phyloP scores from a whole-genome alignment of 805 yeast genomes.

The Metschnikowia bowlesiae region DNA sequence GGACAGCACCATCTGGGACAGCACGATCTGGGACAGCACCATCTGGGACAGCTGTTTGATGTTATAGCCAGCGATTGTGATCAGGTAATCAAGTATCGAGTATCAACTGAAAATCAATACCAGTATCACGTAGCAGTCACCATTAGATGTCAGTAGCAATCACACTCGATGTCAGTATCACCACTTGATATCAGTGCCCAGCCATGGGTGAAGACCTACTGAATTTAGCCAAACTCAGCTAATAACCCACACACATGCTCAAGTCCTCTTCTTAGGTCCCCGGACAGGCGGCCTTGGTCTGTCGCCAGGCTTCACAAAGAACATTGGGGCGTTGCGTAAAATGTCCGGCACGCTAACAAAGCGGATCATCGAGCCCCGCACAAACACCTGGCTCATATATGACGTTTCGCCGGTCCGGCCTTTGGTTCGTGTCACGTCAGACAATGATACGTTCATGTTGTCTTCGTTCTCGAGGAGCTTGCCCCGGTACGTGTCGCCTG shows the following conservation, averaged over 20 bases:
- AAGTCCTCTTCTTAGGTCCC: constrained; percentile 36
- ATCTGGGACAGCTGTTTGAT: too few species aligned
- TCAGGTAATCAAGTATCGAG: too few species aligned
- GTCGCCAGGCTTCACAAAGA: constrained; percentile 51
- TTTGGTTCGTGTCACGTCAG: constrained; percentile 76
- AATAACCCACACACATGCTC: not conserved
- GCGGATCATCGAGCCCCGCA: constrained; percentile 86
- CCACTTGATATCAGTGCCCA: too few species aligned
- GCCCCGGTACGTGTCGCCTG: constrained; percentile 88
- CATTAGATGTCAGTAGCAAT: too few species aligned
- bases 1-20: too few species aligned
- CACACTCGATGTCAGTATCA: too few species aligned
- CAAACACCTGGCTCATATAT: constrained; percentile 78
- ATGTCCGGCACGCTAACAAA: constrained; percentile 87
- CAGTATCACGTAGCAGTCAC: too few species aligned
- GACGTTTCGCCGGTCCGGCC: constrained; percentile 62
- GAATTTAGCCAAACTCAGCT: too few species aligned
- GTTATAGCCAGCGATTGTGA: too few species aligned
- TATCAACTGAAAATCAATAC: too few species aligned
- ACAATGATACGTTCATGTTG: constrained; percentile 86
- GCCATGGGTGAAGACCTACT: too few species aligned
- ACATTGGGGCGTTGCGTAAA: constrained; percentile 83
- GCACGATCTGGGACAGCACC: too few species aligned
- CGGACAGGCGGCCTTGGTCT: constrained; percentile 72
- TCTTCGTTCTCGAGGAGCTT: constrained; percentile 84